Base-by-base conservation (phyloP, 306 rosid genomes). In the Hippophae rhamnoides region DNA sequence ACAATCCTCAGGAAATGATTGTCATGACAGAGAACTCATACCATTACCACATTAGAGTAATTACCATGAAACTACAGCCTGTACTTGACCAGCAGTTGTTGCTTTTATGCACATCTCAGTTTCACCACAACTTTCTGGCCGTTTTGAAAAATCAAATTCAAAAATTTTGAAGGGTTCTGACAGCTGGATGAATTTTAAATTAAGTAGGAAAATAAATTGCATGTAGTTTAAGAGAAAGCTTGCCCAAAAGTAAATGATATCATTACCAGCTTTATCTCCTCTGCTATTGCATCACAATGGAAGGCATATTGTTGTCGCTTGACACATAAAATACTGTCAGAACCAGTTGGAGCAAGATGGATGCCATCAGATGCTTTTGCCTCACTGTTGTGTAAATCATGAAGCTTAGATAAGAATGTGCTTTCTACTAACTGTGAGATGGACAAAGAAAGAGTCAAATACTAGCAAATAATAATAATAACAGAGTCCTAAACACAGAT, bases 161-260 rank as follows among this genome's bases (percentile, higher is more conserved):
- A 90, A 90, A 62, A 87, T 79, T 83, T 80, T 87, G 98, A 87
- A 90, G 76, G 98, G 96, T 76, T 90, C 89, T 67, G 98, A 90
- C 76, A 90, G 92, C 96, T 90, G 89, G 82, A 83, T 64, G 75
- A 69, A 79, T 73, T 70, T 77, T 66, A 69, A 71, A 58, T 76
- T 68, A 68, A 86, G 85, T 73, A 73, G 78, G 60, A 62, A 73
- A 64, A 53, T 72, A 49, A 69, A 72, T 69, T 58, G 18, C 48
- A 13, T 56, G 62, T 13, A 66, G 56, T 25, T 63, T 72, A 51
- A 41, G 52, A 74, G 25, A 45, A 61, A 68, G 48, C 6, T 26
- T 47, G 49, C 72, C 25, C 49, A 66, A 63, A 10, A 74, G 43
- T 13, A 68, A 59, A 47, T 41, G 46, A 66, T 56, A 23, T 47